Base-by-base conservation (phyloP, 306 rosid species). In the Castanea sativa region DNA sequence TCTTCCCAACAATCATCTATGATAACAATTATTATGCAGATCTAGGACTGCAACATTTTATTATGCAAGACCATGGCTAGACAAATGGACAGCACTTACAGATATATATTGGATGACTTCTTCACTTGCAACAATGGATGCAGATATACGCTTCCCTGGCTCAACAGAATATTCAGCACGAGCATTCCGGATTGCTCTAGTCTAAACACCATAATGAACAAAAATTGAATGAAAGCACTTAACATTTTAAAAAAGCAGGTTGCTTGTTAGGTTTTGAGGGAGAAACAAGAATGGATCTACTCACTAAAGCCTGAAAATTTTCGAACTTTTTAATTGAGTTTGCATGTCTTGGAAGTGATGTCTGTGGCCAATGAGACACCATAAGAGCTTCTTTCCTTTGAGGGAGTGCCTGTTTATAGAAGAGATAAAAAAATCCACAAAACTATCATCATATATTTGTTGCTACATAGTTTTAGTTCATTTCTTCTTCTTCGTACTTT, bases 141-240 rank as follows among this genome's bases (percentile, higher is more conserved):
- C 97, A 57, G 99, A 94, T 85, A 94, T 91, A 60, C 93, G 89
- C 85, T 90, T 94, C 23, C 85, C 99, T 52, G 97, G 97, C 87
- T 91, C 99, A 87, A 94, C 99, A 73, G 97, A 91, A 85, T 94
- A 92, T 89, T 94, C 99, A 78, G 99, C 97, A 78, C 97, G 89
- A 75, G 92, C 94, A 92, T 94, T 94, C 82, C 99, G 84, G 75
- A 94, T 80, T 11, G 97, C 91, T 86, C 88, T 92, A 73, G 89
- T 92, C 99, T 94, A 83, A 56, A 49, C 74, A 77, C 25, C 41
- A 82, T 21, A 45, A 78, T 67, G 75, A 55, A 65, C 32, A 67
- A 75, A 52, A 53, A 15, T 18, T 45, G 35, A 64, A 53, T 60
- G 45, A 67, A 55, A 59, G 52, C 20, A 11, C 12, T 49, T 52